Base-by-base conservation (phyloP, 768 basidiomycete species). In the Trametes villosa region DNA sequence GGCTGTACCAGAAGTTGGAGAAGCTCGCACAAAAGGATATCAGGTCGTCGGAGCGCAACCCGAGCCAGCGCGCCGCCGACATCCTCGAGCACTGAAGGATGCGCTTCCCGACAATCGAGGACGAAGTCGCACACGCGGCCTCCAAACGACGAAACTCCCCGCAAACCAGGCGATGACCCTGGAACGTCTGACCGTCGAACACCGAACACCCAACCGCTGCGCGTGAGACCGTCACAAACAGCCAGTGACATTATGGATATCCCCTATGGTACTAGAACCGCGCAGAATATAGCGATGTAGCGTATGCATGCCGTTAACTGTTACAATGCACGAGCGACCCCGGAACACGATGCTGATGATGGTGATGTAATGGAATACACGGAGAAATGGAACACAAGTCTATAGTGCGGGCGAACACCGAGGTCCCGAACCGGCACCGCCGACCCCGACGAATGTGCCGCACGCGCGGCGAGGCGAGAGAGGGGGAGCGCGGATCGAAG, bases 241-340 rank as follows among this genome's bases (percentile, higher is more conserved):
- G 4, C n/a, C 9, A 9, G 41, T 22, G 20, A 9, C 44, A 45
- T 45, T 45, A 45, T 26, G 22, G n/a, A 22, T 8, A 45, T 22
- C 44, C 44, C n/a, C 22, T 45, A 45, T 45, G 22, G 26, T 45
- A 26, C 20, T 22, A 45, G 20, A 45, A 33, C 24, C 44, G 36
- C 26, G 22, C 8, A 41, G 51, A 53, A 57, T 62, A 62, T 62
- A 62, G 52, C 30, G 33, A 57, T 56, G 60, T 62, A 57, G 20
- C 30, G 51, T 62, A 53, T 49, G 34, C 31, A 31, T 26, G 20
- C 50, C 17, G 45, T 52, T 6, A 24, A 26, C 15, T 22, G 22
- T 38, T 26, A 26, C 24, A 57, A 40, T 40, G 49, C 57, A 57
- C 60, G 52, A 47, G 53, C 34, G 53, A 44, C 51, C 29, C 31